Conservation (phyloP, 495 filamentous ascomycete genomes). For the Talaromyces borbonicus region DNA sequence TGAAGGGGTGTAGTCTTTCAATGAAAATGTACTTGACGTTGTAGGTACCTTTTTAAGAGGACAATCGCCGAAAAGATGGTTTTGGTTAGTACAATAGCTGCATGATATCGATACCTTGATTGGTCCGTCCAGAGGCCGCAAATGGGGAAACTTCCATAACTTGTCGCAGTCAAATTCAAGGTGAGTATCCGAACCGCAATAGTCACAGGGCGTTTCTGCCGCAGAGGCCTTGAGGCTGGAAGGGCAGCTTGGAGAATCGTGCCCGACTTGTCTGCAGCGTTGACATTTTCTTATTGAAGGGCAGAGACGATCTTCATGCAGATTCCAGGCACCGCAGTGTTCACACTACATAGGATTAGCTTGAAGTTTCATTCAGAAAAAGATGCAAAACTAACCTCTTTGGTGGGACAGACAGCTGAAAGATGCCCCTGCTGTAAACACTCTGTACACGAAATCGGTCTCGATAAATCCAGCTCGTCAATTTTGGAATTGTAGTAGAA, state of each 20-base stretch:
- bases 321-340: constrained; percentile 31
- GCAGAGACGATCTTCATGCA: constrained; percentile 29
- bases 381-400: constrained; percentile 23
- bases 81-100: constrained; percentile 34
- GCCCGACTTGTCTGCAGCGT: constrained; percentile 37
- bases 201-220: constrained; percentile 33
- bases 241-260: constrained; percentile 26
- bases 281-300: constrained; percentile 33
- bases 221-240: constrained; percentile 29
- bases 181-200: constrained; percentile 33
- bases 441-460: constrained; percentile 47
- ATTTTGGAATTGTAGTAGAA: constrained; percentile 49
- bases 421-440: constrained; percentile 38
- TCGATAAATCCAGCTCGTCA: constrained; percentile 51
- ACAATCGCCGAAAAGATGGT: constrained; percentile 41
- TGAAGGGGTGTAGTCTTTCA: constrained; percentile 24
- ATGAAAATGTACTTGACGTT: constrained; percentile 24
- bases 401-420: constrained; percentile 32
- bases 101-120: constrained; percentile 37
- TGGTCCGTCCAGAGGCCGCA: constrained; percentile 14
- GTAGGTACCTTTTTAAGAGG: constrained; percentile 17
- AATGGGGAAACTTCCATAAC: constrained; percentile 27
- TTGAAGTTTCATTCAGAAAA: not conserved
- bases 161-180: constrained; percentile 34
- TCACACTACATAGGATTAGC: constrained; percentile 23